Base-by-base conservation (phyloP, 2,329 filamentous ascomycete genomes). In the Neofusicoccum sp. region DNA sequence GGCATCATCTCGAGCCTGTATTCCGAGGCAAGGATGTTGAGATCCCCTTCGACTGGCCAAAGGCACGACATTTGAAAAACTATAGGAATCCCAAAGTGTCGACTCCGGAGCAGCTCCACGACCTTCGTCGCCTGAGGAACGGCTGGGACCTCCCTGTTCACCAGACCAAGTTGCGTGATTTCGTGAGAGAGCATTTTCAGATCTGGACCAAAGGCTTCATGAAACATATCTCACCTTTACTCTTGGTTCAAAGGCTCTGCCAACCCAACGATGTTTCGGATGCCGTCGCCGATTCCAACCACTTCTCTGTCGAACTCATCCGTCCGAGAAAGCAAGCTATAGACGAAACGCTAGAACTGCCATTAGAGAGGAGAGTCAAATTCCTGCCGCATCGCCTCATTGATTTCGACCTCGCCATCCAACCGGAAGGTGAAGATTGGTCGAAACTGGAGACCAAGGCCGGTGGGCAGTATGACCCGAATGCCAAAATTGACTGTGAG, bases 21-120 rank as follows among this genome's bases (percentile, higher is more conserved):
- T 61, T 26, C 26, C 24, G 16, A 12, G n/a, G 31, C 1, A 31
- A 36, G 6, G 44, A 60, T 7, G 58, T 60, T 11, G 26, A 53
- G 7, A 38, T 53, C 26, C 58, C 45, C 14, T 9, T 3, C 11
- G 47, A 36, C 26, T 60, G 34, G 58, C 45, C 58, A 12, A 40
- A n/a, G 8, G 7, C 36, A 12, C 33, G 24, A 44, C 58, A 33
- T 14, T 65, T 78, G 31, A 65, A 71, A 4, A 71, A 76, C 26
- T 80, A 79, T 63, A 68, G 71, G 20, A 63, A 64, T 1, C 76
- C 76, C 1, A 72, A 63, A 3, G 66, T 78, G 0, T 75, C 73
- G 0, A 67, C 65, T 0, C 66, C 68, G 8, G 68, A 72, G 6
- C 60, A 72, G 16, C 66, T 77, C 6, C 61, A 62, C 11, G 64